Evolutionary conservation across 2,329 filamentous ascomycete genomes (phyloP).

Genomic region (Arthroderma sp.): DNA sequence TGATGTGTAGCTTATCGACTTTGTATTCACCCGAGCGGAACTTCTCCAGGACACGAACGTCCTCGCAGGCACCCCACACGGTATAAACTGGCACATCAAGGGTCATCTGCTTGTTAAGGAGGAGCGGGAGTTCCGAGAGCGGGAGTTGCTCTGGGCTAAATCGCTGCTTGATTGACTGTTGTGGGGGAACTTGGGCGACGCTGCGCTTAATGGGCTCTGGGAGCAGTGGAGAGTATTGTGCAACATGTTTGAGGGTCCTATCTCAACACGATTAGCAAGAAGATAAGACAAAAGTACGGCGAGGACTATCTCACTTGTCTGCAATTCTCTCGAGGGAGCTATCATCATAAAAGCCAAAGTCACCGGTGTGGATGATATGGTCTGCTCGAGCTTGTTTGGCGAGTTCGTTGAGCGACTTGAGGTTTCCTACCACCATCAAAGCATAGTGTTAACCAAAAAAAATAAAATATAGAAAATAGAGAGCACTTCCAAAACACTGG

Average conservation of each 20-base stretch:
- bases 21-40: slow-evolving; percentile 97
- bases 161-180: slow-evolving; percentile 63
- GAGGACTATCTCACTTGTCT: slow-evolving; percentile 61
- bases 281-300: not conserved
- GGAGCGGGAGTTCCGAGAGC: slow-evolving; percentile 80
- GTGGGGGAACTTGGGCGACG: slow-evolving; percentile 56
- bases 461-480: too few species aligned
- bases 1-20: slow-evolving; percentile 92
- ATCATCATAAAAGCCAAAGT: slow-evolving; percentile 98
- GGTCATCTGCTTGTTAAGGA: slow-evolving; percentile 77
- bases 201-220: slow-evolving; percentile 59
- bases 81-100: slow-evolving; percentile 96
- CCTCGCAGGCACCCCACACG: slow-evolving; percentile 97
- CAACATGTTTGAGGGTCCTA: slow-evolving; percentile 94
- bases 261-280: not conserved
- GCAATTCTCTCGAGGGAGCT: slow-evolving; percentile 92
- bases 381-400: slow-evolving; percentile 89
- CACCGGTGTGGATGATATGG: slow-evolving; percentile 96
- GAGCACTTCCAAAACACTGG: not conserved
- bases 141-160: slow-evolving; percentile 72
- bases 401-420: slow-evolving; percentile 89
- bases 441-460: not conserved
- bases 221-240: slow-evolving; percentile 93
- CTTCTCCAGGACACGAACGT: slow-evolving; percentile 93
- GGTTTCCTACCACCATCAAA: slow-evolving; percentile 54